These are phyloP conservation scores for Anthostomella pinea DNA, from an alignment of 2,329 filamentous ascomycete genomes.

Conservation along the genomic window DNA sequence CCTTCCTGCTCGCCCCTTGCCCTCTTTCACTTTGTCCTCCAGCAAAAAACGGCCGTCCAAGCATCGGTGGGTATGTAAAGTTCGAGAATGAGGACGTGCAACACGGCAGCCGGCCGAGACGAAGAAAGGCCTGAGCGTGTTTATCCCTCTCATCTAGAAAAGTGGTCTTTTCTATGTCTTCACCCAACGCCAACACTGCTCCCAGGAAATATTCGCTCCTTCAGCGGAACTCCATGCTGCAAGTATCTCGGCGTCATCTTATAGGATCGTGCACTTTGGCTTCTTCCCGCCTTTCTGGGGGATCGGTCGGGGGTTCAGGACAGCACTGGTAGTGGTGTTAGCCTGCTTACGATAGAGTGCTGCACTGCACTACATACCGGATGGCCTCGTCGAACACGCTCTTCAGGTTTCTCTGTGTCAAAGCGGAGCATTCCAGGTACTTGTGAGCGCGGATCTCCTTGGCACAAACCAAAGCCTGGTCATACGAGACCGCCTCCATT, in stretches of 20 bases:
- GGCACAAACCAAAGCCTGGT: conserved; percentile 82
- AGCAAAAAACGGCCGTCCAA: conserved; percentile 13
- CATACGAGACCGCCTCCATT: conserved; percentile 96
- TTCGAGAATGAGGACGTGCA: conserved; percentile 26
- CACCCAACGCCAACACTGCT: conserved; percentile 31
- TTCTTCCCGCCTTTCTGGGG: conserved; percentile 57
- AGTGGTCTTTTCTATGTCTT: conserved; percentile 31
- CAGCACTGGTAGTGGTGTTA: conserved; percentile 50
- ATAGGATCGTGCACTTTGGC: conserved; percentile 69
- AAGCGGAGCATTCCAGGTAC: conserved; percentile 95
- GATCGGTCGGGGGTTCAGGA: conserved; percentile 65
- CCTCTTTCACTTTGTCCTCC: conserved; percentile 7
- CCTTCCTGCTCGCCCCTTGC: conserved; percentile 6
- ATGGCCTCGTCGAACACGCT: conserved; percentile 99
- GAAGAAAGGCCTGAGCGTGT: conserved; percentile 26
- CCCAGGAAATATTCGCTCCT: conserved; percentile 27
- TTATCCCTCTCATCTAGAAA: conserved; percentile 23
- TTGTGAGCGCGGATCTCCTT: conserved; percentile 96
- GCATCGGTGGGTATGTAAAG: conserved; percentile 26
- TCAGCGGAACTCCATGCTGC: conserved; percentile 24
- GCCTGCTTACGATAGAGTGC: conserved; percentile 23
- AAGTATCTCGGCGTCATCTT: conserved; percentile 28
- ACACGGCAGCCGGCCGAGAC: conserved; percentile 23
- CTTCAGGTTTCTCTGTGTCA: conserved; percentile 96
- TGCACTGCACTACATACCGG: conserved; percentile 60